Conservation (phyloP, 176 grass and related monocot genomes). For the Aegilops tauschii region DNA sequence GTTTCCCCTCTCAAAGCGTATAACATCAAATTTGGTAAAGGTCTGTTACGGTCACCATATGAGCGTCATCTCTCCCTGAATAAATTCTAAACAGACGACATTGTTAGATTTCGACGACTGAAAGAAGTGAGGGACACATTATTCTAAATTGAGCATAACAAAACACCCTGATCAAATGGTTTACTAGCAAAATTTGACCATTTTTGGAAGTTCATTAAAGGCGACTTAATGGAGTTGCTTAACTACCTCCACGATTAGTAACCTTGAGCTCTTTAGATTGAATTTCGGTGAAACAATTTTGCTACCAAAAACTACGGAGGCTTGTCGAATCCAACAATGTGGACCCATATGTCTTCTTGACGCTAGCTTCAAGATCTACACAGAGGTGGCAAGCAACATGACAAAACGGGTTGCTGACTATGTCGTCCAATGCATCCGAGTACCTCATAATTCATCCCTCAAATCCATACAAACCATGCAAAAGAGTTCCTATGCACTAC, state of each 20-base stretch:
- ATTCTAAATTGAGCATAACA: background rate
- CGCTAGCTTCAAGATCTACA: background rate
- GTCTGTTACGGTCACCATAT: too few relatives aligned
- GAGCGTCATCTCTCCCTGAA: too few relatives aligned
- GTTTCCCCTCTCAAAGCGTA: too few relatives aligned
- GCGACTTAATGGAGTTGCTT: background rate
- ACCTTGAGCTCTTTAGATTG: background rate
- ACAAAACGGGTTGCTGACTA: background rate
- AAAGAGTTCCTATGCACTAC: too few relatives aligned
- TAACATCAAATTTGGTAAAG: too few relatives aligned
- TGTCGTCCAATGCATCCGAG: too few relatives aligned
- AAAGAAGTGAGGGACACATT: background rate
- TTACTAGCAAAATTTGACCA: background rate
- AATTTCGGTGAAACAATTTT: background rate
- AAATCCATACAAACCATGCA: too few relatives aligned
- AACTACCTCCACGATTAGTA: background rate
- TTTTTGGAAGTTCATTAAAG: background rate
- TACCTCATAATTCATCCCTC: too few relatives aligned
- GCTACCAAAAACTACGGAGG: background rate
- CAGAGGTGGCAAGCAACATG: background rate
- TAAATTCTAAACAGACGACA: too few relatives aligned
- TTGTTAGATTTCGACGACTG: too few relatives aligned
- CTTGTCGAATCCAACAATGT: background rate
- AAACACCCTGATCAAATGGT: background rate
- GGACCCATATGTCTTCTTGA: background rate